A percentile compares a stretch with the other conserved stretches of the same genome.
phyloP scores from a whole-genome alignment of 306 rosid species.

The Vigna angularis region DNA sequence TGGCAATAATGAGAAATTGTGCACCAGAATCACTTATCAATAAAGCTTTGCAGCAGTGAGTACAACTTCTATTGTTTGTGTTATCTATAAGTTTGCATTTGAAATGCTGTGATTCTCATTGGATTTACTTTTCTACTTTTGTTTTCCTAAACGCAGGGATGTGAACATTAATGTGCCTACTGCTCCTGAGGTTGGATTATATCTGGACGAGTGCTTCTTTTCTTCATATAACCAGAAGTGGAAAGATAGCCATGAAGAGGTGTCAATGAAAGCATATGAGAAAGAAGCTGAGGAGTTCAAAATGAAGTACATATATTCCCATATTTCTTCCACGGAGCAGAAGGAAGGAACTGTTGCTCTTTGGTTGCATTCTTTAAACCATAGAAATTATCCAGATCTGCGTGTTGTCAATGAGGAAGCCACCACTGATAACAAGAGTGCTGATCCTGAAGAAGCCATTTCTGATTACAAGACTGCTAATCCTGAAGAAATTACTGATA shows the following conservation, averaged over 20 bases:
- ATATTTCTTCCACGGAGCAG: slow-evolving; percentile 75
- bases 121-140: not conserved
- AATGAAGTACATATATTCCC: slow-evolving; percentile 82
- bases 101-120: slow-evolving; percentile 36
- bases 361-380: slow-evolving; percentile 94
- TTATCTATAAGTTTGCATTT: slow-evolving; percentile 29
- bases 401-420: slow-evolving; percentile 42
- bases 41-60: slow-evolving; percentile 84
- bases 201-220: slow-evolving; percentile 88
- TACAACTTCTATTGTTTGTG: slow-evolving; percentile 22
- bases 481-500: not conserved
- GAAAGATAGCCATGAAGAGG: slow-evolving; percentile 89
- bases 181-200: slow-evolving; percentile 97
- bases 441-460: slow-evolving; percentile 12
- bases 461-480: not conserved
- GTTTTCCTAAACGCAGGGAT: slow-evolving; percentile 58
- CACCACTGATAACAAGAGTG: slow-evolving; percentile 24
- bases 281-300: slow-evolving; percentile 84
- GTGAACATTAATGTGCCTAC: slow-evolving; percentile 85
- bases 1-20: slow-evolving; percentile 85
- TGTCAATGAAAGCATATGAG: slow-evolving; percentile 78
- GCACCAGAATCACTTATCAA: slow-evolving; percentile 75
- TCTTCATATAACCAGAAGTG: slow-evolving; percentile 90
- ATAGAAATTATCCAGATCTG: slow-evolving; percentile 86
- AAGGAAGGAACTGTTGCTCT: slow-evolving; percentile 88